Evolutionary conservation across 1,284 basidiomycete species (phyloP).

Genomic region (Fomitopsis pinicola): DNA sequence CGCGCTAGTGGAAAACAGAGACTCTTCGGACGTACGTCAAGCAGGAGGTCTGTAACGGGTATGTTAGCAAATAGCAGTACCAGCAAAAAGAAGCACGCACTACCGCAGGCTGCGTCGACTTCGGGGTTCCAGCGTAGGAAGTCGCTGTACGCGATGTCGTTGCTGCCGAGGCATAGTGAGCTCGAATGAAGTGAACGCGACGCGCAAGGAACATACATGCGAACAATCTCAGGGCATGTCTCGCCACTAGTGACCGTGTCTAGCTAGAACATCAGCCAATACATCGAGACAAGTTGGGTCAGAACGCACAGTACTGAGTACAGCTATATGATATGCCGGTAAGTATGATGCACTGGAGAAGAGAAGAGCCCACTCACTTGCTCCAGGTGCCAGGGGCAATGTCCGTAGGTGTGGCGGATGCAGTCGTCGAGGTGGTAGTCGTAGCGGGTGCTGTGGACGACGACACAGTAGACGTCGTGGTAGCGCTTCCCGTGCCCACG

Average conservation of each 20-base stretch:
- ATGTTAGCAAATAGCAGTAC: not conserved
- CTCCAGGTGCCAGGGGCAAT: not conserved
- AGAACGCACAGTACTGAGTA: not conserved
- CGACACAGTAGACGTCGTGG: not conserved
- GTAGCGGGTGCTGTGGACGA: not conserved
- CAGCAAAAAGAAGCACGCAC: not conserved
- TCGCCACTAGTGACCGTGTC: not conserved
- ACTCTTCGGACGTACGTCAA: not conserved
- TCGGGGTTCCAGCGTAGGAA: not conserved
- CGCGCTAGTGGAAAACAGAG: not conserved
- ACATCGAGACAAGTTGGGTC: no score
- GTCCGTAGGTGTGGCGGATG: not conserved
- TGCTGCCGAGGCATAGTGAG: no score
- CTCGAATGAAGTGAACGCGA: not conserved
- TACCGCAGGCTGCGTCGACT: not conserved
- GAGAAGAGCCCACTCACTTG: not conserved
- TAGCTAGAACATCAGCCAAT: not conserved
- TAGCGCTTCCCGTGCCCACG: not conserved
- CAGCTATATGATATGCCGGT: not conserved
- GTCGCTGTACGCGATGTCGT: not conserved
- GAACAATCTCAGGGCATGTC: not conserved
- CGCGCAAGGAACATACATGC: not conserved
- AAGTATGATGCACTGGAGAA: not conserved
- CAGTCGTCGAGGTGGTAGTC: not conserved
- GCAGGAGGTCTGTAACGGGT: not conserved